Conservation (phyloP, 2,329 filamentous ascomycete genomes). For the Apiospora arundinis region DNA sequence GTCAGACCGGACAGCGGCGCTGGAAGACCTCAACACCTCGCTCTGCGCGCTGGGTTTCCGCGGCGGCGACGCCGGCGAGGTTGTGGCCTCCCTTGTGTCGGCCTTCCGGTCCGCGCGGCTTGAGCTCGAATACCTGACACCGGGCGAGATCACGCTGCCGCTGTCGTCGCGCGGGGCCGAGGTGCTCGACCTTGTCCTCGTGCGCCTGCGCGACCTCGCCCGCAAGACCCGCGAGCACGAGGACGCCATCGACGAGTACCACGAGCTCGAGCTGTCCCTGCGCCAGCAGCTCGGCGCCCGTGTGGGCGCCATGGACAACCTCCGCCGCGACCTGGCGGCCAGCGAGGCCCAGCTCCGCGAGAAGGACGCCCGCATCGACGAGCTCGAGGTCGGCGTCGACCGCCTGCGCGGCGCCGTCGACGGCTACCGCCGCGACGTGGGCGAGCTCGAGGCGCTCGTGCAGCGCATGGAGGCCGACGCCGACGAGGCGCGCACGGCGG, state of each 20-base stretch:
- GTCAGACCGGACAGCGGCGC: conserved; percentile 55
- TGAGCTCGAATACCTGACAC: conserved; percentile 67
- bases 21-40: conserved; percentile 51
- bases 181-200: conserved; percentile 61
- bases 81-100: conserved; percentile 53
- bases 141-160: conserved; percentile 62
- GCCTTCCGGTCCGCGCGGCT: conserved; percentile 63
- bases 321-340: conserved; percentile 49
- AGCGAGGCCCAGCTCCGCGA: conserved; percentile 42
- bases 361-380: conserved; percentile 48
- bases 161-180: conserved; percentile 59
- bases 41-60: conserved; percentile 59
- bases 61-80: conserved; percentile 53
- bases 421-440: conserved; percentile 60
- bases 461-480: conserved; percentile 52
- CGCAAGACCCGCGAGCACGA: conserved; percentile 55
- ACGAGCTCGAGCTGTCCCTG: conserved; percentile 60
- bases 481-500: conserved; percentile 39
- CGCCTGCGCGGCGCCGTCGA: conserved; percentile 59
- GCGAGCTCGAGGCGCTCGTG: conserved; percentile 59
- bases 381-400: conserved; percentile 57
- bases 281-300: conserved; percentile 62
- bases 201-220: conserved; percentile 55
- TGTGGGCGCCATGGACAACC: conserved; percentile 56
- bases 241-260: conserved; percentile 65